These are phyloP conservation scores for Penicillium sp. DNA, from an alignment of 2,329 filamentous ascomycete genomes.

Conservation along the genomic window DNA sequence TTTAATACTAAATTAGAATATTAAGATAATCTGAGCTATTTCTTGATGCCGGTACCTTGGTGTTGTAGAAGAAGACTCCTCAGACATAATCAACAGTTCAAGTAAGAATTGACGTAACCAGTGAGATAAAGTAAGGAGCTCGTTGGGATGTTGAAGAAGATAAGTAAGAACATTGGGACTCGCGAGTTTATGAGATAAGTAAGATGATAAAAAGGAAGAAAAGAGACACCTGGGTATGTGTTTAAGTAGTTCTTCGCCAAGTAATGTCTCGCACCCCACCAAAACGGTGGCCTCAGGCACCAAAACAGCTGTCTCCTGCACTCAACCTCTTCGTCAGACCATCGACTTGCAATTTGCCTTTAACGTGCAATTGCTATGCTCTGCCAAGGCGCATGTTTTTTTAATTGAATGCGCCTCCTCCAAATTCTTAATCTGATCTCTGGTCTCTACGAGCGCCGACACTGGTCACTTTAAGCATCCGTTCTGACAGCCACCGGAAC, in stretches of 20 bases:
- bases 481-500: neutral
- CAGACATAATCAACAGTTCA: too few species aligned
- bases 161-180: too few species aligned
- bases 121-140: too few species aligned
- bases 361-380: neutral
- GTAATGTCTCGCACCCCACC: neutral
- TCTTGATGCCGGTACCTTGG: too few species aligned
- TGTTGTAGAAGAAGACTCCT: too few species aligned
- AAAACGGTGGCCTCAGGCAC: slow-evolving; percentile 5
- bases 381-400: neutral
- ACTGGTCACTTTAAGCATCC: neutral
- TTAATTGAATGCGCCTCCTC: neutral
- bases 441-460: neutral
- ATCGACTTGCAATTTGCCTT: neutral
- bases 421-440: neutral
- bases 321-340: neutral
- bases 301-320: neutral
- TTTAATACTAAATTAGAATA: neutral
- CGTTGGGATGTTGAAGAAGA: too few species aligned
- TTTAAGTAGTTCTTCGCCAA: neutral
- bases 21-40: too few species aligned
- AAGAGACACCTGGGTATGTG: too few species aligned
- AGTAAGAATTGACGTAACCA: too few species aligned
- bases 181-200: too few species aligned
- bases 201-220: too few species aligned